Evolutionary conservation across 129 eudicot species (phyloP), one percentile per base, ranked within the genome.

Genomic region (Flaveria trinervia): DNA sequence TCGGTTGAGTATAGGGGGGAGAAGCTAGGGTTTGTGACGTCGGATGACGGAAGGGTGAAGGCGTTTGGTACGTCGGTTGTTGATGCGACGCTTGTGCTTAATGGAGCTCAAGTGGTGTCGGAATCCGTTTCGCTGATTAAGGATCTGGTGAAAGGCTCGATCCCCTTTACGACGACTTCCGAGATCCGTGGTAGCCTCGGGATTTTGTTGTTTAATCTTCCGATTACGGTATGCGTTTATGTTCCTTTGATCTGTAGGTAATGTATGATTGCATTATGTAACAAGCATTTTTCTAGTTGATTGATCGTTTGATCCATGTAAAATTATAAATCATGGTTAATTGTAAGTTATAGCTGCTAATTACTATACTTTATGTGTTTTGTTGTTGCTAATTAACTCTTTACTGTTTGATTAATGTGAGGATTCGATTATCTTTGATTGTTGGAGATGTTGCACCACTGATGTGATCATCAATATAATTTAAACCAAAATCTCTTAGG

Each of bases 1-100:
- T 65, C 88, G 72, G 84, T 91, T 9, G 87, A 87, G 67, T 93
- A 93, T 73, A 79, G 88, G 51, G 98, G 98, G 45, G 88, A 75
- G 77, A 20, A 81, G 85, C 76, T 93, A 48, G 98, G 98, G 82
- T 83, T 84, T 79, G 97, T 91, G 25, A 82, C 80, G 0, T 90
- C 98, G 39, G 85, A 74, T 26, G 77, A 79, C 12, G 98, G 97
- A 9, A 78, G 52, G 14, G 80, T 93, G 20, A 81, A 43, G 74
- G 85, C 93, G 17, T 81, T 84, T 18, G 96, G 88, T 12, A 64
- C 85, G 6, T 87, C 97, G 67, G 89, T 81, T 72, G 70, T 89
- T 36, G 81, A 93, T 70, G 98, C 98, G 13, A 85, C 91, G 80
- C 72, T 91, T 13, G 79, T 64, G 41, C 79, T 93, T 4, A 79